phyloP scores from a whole-genome alignment of 2,329 filamentous ascomycete species.

The Tolypocladium pustulatum region DNA sequence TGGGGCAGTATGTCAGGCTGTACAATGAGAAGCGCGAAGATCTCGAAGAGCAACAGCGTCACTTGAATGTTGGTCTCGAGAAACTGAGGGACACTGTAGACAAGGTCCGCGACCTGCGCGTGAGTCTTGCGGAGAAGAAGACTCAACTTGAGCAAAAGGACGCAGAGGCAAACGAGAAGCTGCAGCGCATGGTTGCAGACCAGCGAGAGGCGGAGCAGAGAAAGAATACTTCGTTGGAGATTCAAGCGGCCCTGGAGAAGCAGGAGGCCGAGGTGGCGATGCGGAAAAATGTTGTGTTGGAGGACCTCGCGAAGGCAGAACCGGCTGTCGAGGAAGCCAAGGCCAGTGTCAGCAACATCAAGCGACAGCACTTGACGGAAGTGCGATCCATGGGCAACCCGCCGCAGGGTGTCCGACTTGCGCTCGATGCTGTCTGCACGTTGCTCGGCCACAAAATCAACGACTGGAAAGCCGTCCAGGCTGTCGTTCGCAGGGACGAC shows the following conservation, averaged over 20 bases:
- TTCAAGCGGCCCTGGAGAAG: constrained; percentile 76
- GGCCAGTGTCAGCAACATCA: constrained; percentile 97
- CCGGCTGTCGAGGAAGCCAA: constrained; percentile 88
- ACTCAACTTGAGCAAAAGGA: constrained; percentile 87
- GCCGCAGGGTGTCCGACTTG: constrained; percentile 79
- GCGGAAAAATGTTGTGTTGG: constrained; percentile 73
- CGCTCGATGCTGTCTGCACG: constrained; percentile 92
- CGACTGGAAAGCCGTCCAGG: constrained; percentile 87
- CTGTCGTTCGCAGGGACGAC: constrained; percentile 80
- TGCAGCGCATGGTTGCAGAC: constrained; percentile 94
- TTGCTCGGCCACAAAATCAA: constrained; percentile 81
- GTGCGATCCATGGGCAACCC: constrained; percentile 95
- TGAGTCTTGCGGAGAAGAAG: constrained; percentile 90
- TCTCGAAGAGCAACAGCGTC: constrained; percentile 94
- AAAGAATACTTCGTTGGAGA: constrained; percentile 78
- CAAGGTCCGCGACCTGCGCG: constrained; percentile 87
- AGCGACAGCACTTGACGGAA: constrained; percentile 92
- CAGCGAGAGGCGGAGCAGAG: constrained; percentile 90
- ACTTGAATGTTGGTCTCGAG: constrained; percentile 95
- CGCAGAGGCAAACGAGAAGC: constrained; percentile 89
- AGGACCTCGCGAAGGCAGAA: constrained; percentile 82
- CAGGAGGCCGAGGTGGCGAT: constrained; percentile 81
- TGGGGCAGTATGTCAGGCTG: constrained; percentile 92
- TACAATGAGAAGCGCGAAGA: constrained; percentile 99
- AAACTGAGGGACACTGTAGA: constrained; percentile 95